Evolutionary conservation across 192 early-diverging fungal genomes (phyloP), one percentile per base, ranked within the genome.

Genomic region (Coemansia sp.): DNA sequence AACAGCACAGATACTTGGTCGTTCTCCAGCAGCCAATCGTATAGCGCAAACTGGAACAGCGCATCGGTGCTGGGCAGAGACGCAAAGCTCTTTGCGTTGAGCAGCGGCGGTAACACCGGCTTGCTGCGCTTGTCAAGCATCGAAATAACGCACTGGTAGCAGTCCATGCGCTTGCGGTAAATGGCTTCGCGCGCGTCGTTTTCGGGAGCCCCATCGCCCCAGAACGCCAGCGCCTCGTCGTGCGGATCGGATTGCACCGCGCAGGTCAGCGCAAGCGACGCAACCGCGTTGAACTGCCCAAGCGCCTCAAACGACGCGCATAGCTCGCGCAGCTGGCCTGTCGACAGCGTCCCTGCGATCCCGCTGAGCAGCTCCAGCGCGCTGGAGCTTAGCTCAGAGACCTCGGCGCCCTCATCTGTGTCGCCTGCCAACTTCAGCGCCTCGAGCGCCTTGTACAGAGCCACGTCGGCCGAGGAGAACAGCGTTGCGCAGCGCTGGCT

Each of bases 21-120:
- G 40, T 79, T 71, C 3, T 67, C 75, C 52, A 91, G 66, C 36
- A 91, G 70, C 88, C 86, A 89, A 34, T 88, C 83, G 59, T 86
- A 91, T 6, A 90, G 74, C n/a, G 65, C 66, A 59, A 85, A 83
- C 42, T 90, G 88, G 82, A 91, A 91, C 40, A 86, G 68, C 0
- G 67, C 67, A 57, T 91, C 90, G 34, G 82, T 72, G 42, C 68
- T 71, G 5, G 75, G 70, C 56, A 90, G 78, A 35, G 79, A 29
- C 14, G 58, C n/a, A 5, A 80, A 59, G 14, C 25, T 50, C 13
- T 53, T 40, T 5, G 42, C 56, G n/a, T 65, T 71, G 5, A 69
- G 29, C 11, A 38, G 55, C 6, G 20, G n/a, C 19, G 14, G n/a
- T n/a, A n/a, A 10, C 19, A 1, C 23, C 1, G 53, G 13, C 19